phyloP scores from a whole-genome alignment of 352 stramenopile species.

The Blastocystis sp. region DNA sequence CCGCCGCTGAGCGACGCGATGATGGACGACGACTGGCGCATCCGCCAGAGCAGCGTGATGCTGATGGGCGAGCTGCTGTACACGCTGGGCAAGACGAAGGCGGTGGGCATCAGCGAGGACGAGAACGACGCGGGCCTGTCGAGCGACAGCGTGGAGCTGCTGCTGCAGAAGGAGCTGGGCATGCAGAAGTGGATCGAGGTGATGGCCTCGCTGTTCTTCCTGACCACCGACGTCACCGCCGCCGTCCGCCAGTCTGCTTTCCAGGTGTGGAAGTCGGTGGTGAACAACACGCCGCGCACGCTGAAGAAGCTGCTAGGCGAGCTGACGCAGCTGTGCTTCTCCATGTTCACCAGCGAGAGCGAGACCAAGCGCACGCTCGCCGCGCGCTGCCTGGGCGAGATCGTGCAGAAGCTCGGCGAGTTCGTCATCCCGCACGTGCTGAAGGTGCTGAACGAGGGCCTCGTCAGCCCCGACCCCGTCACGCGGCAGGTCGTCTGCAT shows the following conservation, averaged over 20 bases:
- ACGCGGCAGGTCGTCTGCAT: slow-evolving; percentile 84
- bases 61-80: slow-evolving; percentile 84
- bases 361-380: slow-evolving; percentile 85
- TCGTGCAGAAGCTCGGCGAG: slow-evolving; percentile 97
- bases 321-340: slow-evolving; percentile 91
- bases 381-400: slow-evolving; percentile 90
- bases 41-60: slow-evolving; percentile 91
- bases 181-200: slow-evolving; percentile 88
- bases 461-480: slow-evolving; percentile 78
- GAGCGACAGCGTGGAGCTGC: slow-evolving; percentile 15
- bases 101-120: slow-evolving; percentile 76
- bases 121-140: slow-evolving; percentile 70
- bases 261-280: slow-evolving; percentile 98
- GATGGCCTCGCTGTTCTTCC: slow-evolving; percentile 94
- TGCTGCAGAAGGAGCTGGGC: slow-evolving; percentile 77
- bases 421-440: slow-evolving; percentile 95
- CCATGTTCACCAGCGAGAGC: slow-evolving; percentile 84
- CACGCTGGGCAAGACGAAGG: slow-evolving; percentile 90
- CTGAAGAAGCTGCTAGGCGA: slow-evolving; percentile 93
- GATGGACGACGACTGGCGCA: slow-evolving; percentile 95
- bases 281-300: slow-evolving; percentile 90
- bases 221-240: slow-evolving; percentile 89
- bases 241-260: slow-evolving; percentile 92
- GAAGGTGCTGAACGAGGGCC: slow-evolving; percentile 89
- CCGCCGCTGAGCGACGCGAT: slow-evolving; percentile 91